Conservation (phyloP, 805 yeast genomes). For the Yarrowia yakushimensis region DNA sequence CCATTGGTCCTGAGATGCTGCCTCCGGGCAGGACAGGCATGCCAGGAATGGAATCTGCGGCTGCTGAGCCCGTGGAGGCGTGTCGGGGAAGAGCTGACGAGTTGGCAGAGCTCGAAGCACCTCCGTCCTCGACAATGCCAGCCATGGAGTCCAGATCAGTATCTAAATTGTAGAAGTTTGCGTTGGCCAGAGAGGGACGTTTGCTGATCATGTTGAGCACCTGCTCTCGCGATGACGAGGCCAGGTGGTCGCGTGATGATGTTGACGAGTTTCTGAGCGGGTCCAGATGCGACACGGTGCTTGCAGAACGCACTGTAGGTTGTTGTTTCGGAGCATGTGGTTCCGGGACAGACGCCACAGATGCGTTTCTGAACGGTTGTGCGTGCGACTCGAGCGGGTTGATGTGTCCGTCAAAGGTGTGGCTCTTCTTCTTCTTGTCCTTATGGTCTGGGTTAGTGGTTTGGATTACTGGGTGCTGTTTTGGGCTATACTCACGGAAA, state of each 20-base stretch:
- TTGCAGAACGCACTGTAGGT: background rate
- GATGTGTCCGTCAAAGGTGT: conserved; percentile 7
- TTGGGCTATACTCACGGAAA: conserved; percentile 7
- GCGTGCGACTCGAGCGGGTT: conserved; percentile 1
- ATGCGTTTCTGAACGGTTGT: conserved; percentile 15
- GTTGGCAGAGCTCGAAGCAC: background rate
- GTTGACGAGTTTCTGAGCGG: background rate
- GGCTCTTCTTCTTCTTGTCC: conserved; percentile 10
- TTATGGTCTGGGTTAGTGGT: conserved; percentile 11
- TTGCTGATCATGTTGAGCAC: conserved; percentile 15
- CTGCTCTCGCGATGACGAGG: conserved; percentile 3
- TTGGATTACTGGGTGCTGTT: too few species aligned
- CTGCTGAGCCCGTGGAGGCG: conserved; percentile 1
- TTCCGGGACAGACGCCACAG: conserved; percentile 21
- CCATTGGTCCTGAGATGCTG: conserved; percentile 7
- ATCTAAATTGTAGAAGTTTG: conserved; percentile 38
- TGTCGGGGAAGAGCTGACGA: background rate
- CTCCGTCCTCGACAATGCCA: conserved; percentile 42
- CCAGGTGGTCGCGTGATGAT: conserved; percentile 6
- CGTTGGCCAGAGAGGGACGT: background rate
- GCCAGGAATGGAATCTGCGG: conserved; percentile 18
- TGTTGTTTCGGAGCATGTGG: background rate
- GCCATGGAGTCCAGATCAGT: conserved; percentile 50
- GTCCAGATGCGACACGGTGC: conserved; percentile 14
- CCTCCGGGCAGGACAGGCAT: conserved; percentile 23